A percentile compares a stretch with the other conserved stretches of the same genome.
These are phyloP conservation scores for Phaffia australis DNA, from an alignment of 768 basidiomycete genomes.

Conservation along the genomic window DNA sequence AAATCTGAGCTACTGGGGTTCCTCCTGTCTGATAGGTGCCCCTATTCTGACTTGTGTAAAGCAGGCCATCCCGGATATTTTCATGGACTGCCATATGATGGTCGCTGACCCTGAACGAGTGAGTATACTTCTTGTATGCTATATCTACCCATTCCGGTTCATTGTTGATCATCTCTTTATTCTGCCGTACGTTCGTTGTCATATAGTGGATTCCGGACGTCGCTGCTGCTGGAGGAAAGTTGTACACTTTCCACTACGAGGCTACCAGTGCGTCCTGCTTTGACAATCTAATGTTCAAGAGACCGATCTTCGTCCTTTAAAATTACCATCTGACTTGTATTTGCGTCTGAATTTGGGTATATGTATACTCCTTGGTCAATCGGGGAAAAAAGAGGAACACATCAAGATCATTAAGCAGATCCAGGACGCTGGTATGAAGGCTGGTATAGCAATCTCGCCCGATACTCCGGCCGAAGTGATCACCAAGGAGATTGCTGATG, in stretches of 20 bases:
- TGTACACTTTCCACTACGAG: conserved; percentile 96
- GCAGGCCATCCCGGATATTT: conserved; percentile 82
- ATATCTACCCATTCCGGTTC: background rate
- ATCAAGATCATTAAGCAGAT: conserved; percentile 68
- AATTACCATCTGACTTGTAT: background rate
- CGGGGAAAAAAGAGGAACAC: conserved; percentile 49
- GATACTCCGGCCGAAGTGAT: conserved; percentile 82
- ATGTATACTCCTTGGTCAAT: background rate
- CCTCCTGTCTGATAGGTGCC: conserved; percentile 48
- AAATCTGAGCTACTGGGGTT: background rate
- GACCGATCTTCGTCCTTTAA: background rate
- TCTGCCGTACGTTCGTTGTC: background rate
- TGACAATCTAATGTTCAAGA: background rate
- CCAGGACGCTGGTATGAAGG: conserved; percentile 74
- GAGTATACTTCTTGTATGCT: conserved; percentile 19
- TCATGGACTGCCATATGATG: conserved; percentile 99
- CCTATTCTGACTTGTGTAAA: conserved; percentile 75
- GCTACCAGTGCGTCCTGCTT: conserved; percentile 57
- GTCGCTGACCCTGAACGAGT: conserved; percentile 86
- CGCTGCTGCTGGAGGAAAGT: conserved; percentile 83
- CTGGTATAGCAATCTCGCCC: conserved; percentile 92
- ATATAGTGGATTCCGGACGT: conserved; percentile 89
- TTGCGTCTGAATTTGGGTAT: background rate
- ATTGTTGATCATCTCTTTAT: background rate
- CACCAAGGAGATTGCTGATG: conserved; percentile 67